Evolutionary conservation across 371 early-diverging fungal species (phyloP), one percentile per base, ranked within the genome.

Genomic region (Sporodiniella umbellata): DNA sequence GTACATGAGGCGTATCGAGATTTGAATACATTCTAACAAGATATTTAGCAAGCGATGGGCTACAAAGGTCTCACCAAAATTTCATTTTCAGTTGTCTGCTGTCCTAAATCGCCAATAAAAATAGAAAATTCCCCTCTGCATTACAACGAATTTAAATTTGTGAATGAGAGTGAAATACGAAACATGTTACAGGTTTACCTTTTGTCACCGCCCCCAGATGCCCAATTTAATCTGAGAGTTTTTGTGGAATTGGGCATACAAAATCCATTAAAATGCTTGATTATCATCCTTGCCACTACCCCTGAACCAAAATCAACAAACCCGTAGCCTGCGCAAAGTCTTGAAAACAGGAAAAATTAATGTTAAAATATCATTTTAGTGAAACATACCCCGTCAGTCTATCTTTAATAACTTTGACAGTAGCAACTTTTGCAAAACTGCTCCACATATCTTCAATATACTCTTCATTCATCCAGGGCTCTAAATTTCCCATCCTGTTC

Each of bases 161-260:
- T 45, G 4, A 33, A 45, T n/a, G 33, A 15, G 5, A 15, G 33
- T 2, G 6, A 22, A 18, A 24, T 4, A 23, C 6, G n/a, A 35
- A 33, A 42, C 8, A 42, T 24, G n/a, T 43, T 18, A 30, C 18
- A 33, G 8, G 19, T 38, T 33, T 56, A 64, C 64, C 53, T 66
- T 51, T 60, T 62, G 39, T 64, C 66, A 37, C 72, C 81, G 40
- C 82, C 85, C 12, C 92, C 90, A 6, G 85, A 75, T 14, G 95
- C 92, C 93, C 93, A 93, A 70, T 93, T 94, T 31, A 94, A 78
- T 45, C 86, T 86, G 75, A 92, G 92, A 23, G 79, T 56, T 39
- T 85, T 81, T 62, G 77, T 74, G 10, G 90, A 83, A 45, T 80
- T 83, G 10, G 92, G 93, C 55, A 94, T 89, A 24, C 77, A 30